phyloP scores from a whole-genome alignment of 768 basidiomycete species.

The Cystofilobasidium bisporidii region DNA sequence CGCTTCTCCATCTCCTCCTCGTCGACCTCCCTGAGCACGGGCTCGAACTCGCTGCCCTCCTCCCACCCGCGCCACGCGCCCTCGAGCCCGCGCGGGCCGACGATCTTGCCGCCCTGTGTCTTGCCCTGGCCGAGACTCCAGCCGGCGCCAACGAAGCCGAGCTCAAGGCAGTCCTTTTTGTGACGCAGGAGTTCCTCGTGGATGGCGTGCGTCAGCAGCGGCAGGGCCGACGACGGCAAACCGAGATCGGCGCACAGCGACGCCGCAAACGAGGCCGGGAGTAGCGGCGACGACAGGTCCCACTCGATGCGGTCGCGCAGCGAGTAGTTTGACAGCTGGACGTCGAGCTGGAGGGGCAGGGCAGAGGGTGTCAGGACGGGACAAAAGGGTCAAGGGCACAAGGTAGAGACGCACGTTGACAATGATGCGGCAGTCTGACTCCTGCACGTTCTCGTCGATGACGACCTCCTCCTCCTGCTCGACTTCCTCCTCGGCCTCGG shows the following conservation, averaged over 20 bases:
- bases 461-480: slow-evolving; percentile 39
- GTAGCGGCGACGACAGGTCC: slow-evolving; percentile 81
- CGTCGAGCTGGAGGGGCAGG: slow-evolving; percentile 66
- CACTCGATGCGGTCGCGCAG: slow-evolving; percentile 94
- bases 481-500: slow-evolving; percentile 18
- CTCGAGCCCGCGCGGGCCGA: slow-evolving; percentile 58
- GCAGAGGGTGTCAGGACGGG: not conserved
- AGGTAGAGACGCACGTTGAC: slow-evolving; percentile 40
- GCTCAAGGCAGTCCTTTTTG: slow-evolving; percentile 88
- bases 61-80: slow-evolving; percentile 95
- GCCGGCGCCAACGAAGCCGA: slow-evolving; percentile 70
- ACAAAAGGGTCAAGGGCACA: not conserved
- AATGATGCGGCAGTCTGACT: slow-evolving; percentile 42
- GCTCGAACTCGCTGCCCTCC: slow-evolving; percentile 81
- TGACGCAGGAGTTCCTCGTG: slow-evolving; percentile 93
- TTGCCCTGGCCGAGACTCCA: slow-evolving; percentile 29
- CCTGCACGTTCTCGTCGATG: slow-evolving; percentile 39
- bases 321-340: slow-evolving; percentile 86
- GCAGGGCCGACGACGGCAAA: slow-evolving; percentile 73
- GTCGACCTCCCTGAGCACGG: slow-evolving; percentile 72
- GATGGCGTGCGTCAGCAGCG: slow-evolving; percentile 82
- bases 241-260: slow-evolving; percentile 78
- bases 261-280: slow-evolving; percentile 72
- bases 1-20: slow-evolving; percentile 85
- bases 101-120: slow-evolving; percentile 26